These are phyloP conservation scores for Tremellales sp. DNA, from an alignment of 1,284 basidiomycete species.

Conservation along the genomic window DNA sequence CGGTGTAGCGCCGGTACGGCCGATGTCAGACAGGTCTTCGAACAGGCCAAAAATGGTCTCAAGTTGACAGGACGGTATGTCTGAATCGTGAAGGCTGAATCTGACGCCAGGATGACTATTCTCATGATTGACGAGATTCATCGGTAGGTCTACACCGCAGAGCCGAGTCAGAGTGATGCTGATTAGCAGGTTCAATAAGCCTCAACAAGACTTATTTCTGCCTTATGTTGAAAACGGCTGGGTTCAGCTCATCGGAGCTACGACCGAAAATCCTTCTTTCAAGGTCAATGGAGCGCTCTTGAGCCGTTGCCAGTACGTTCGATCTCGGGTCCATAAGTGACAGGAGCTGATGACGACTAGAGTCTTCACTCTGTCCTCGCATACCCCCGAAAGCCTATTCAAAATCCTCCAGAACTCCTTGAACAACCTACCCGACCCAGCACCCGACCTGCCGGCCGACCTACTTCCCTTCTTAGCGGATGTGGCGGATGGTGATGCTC, in stretches of 20 bases:
- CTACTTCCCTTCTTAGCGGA: constrained; percentile 53
- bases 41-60: constrained; percentile 70
- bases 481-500: constrained; percentile 52
- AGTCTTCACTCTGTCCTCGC: constrained; percentile 42
- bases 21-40: constrained; percentile 74
- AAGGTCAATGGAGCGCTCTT: constrained; percentile 71
- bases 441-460: constrained; percentile 47
- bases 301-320: constrained; percentile 68
- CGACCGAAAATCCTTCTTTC: constrained; percentile 90
- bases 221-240: constrained; percentile 75
- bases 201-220: constrained; percentile 78
- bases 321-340: too few species aligned
- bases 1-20: constrained; percentile 59
- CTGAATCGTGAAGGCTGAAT: neutral
- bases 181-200: constrained; percentile 58
- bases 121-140: constrained; percentile 72
- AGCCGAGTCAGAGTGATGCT: neutral
- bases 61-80: constrained; percentile 63
- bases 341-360: constrained; percentile 11
- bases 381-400: constrained; percentile 36
- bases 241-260: constrained; percentile 79
- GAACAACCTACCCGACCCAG: constrained; percentile 32
- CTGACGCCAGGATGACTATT: constrained; percentile 31
- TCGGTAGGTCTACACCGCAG: constrained; percentile 51
- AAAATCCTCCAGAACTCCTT: constrained; percentile 43